Evolutionary conservation across 345 rosid species (phyloP).

Genomic region (Euphorbia tirucalli): DNA sequence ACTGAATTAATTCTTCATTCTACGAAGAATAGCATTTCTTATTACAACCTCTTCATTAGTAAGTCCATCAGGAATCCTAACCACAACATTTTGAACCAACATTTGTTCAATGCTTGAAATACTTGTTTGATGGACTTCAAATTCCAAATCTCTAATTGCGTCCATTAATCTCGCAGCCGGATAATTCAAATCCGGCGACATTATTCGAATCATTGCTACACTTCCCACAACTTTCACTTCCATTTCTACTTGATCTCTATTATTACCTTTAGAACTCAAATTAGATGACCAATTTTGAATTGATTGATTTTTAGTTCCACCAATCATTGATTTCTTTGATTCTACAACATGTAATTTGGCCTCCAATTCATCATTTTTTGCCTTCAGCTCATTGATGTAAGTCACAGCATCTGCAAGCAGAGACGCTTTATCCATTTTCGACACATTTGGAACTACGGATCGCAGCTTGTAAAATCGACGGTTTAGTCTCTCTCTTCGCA

Average conservation of each 20-base stretch:
- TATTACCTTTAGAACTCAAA: no score
- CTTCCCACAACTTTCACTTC: slow-evolving; percentile 55
- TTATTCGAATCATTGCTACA: slow-evolving; percentile 48
- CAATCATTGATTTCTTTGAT: slow-evolving; percentile 9
- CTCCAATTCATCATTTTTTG: slow-evolving; percentile 50
- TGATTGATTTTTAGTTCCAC: no score
- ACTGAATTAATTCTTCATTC: slow-evolving; percentile 1
- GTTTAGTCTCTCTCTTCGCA: slow-evolving; percentile 77
- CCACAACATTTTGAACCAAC: slow-evolving; percentile 49
- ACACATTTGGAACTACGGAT: slow-evolving; percentile 83
- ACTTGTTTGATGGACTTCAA: slow-evolving; percentile 47
- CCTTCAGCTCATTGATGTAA: slow-evolving; percentile 65
- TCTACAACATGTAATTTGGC: slow-evolving; percentile 16
- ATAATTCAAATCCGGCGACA: slow-evolving; percentile 35
- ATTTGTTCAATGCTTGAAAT: slow-evolving; percentile 39
- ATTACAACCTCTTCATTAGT: slow-evolving; percentile 28
- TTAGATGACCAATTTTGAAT: no score
- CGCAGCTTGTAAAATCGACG: slow-evolving; percentile 71
- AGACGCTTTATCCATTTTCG: slow-evolving; percentile 91
- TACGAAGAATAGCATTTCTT: slow-evolving; percentile 32
- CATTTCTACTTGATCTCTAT: slow-evolving; percentile 24
- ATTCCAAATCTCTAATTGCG: slow-evolving; percentile 41
- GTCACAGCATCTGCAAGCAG: slow-evolving; percentile 64
- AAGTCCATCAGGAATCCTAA: slow-evolving; percentile 35
- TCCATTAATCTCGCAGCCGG: slow-evolving; percentile 52